Conservation (phyloP, 73 alveolate species). For the Paramecium octaurelia region DNA sequence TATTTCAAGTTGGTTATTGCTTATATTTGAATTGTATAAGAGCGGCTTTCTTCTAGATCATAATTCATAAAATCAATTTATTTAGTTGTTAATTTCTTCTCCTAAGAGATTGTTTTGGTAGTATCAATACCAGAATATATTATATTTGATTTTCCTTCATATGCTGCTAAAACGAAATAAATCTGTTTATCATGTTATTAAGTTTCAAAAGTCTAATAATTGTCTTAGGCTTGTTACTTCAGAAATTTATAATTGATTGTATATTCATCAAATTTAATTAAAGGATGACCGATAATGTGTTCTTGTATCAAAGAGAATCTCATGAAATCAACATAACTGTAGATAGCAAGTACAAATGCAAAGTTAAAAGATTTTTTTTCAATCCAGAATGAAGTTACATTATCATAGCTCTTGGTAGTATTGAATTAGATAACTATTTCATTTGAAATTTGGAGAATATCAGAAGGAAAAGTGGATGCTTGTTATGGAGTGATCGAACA, state of each 20-base stretch:
- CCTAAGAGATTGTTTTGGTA: neutral
- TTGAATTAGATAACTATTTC: neutral
- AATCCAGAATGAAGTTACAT: neutral
- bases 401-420: neutral
- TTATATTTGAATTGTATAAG: neutral
- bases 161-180: neutral
- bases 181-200: neutral
- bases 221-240: neutral
- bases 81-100: neutral
- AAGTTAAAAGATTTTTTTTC: neutral
- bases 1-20: neutral
- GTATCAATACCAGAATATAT: too few species aligned
- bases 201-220: neutral
- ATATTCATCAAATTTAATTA: neutral
- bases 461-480: neutral
- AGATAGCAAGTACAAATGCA: neutral
- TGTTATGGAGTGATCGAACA: neutral
- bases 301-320: neutral
- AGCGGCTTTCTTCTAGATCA: neutral
- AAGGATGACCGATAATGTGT: neutral
- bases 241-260: neutral
- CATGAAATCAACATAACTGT: neutral
- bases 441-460: neutral
- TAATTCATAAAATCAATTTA: too few species aligned
- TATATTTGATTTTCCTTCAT: neutral